Evolutionary conservation across 2,329 filamentous ascomycete genomes (phyloP).

Genomic region (Penicillium sclerotiorum): DNA sequence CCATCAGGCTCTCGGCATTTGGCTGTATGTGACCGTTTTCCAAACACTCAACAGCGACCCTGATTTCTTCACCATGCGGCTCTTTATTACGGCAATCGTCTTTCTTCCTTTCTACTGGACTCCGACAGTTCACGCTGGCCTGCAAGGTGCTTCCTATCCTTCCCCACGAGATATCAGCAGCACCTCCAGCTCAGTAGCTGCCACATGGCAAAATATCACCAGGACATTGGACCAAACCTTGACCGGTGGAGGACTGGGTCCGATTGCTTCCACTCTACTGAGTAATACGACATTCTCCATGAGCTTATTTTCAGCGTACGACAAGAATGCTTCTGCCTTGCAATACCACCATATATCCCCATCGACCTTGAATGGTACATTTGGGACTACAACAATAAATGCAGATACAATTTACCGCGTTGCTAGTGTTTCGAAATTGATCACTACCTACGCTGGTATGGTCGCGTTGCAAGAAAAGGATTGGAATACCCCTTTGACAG

Average conservation of each 20-base stretch:
- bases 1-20: too few relatives aligned
- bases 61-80: background rate
- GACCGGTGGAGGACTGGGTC: constrained; percentile 2
- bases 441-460: constrained; percentile 44
- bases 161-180: constrained; percentile 38
- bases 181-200: constrained; percentile 34
- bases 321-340: constrained; percentile 31
- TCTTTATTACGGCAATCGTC: background rate
- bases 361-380: constrained; percentile 22
- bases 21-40: too few relatives aligned
- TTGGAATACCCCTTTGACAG: constrained; percentile 50
- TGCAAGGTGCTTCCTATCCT: constrained; percentile 37
- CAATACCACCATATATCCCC: constrained; percentile 40
- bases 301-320: constrained; percentile 44
- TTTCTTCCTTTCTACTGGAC: constrained; percentile 1
- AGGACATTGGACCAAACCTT: constrained; percentile 21
- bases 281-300: constrained; percentile 44
- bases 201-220: constrained; percentile 39
- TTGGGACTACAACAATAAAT: constrained; percentile 42
- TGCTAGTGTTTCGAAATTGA: constrained; percentile 45
- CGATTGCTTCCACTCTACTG: background rate
- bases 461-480: constrained; percentile 36
- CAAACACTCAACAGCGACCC: too few relatives aligned
- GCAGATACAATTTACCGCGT: constrained; percentile 49
- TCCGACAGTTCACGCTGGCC: constrained; percentile 2